Base-by-base conservation (phyloP, 768 basidiomycete species). In the Kwoniella botswanensis region DNA sequence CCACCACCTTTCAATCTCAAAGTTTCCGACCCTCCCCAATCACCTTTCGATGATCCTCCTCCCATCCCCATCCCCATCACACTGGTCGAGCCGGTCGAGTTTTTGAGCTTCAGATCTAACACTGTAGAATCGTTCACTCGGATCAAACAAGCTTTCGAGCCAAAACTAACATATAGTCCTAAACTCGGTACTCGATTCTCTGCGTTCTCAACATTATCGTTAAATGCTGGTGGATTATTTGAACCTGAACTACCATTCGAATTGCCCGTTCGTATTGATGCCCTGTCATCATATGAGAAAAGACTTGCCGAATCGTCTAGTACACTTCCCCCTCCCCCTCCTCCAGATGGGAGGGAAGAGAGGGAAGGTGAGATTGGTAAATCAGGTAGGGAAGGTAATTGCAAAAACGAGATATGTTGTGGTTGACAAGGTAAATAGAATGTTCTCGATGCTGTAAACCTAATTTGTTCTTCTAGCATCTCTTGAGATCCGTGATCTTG, bases 401-500 rank as follows among this genome's bases (percentile, higher is more conserved):
- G 59, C 1, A 76, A 6, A n/a, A 76, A 65, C 3, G 72, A 68
- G 52, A 73, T 66, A 29, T 62, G 54, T 5, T 15, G 4, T 9
- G 75, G 70, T n/a, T 64, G 44, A 24, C 66, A 58, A 29, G 75
- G 75, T 9, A 76, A 70, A 54, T 76, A 76, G 61, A 73, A 76
- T n/a, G 52, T 65, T 26, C 70, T 71, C 5, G 61, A 65, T 11
- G 67, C 63, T 3, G 58, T 63, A 50, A 76, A 73, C 21, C 64
- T 50, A 22, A 67, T 58, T 26, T 58, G 35, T 1, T 61, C 64
- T 6, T 35, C 35, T 6, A 35, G 35, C 35, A 35, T 35, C 35
- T 7, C 35, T 35, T 35, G 35, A 35, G 35, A 35, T 35, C 35
- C 35, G 35, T 26, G 56, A 42, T 29, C 42, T 60, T 35, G 18